Base-by-base conservation (phyloP, 2,329 filamentous ascomycete species). In the Fusarium azukiicola region DNA sequence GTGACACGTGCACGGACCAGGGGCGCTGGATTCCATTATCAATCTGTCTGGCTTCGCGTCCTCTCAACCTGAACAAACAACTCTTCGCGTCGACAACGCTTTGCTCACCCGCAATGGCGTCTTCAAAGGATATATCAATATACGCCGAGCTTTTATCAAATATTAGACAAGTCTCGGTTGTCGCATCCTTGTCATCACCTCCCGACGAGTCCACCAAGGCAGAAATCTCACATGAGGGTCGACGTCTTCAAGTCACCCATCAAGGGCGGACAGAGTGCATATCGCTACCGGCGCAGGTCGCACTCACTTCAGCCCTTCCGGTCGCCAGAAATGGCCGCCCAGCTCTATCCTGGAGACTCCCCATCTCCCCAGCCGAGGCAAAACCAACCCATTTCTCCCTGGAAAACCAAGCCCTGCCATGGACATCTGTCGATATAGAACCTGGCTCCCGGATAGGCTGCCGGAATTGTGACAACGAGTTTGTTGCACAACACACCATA, bases 131-230 rank as follows among this genome's bases (percentile, higher is more conserved):
- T n/a, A 79, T 87, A 27, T 81, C 85, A 4, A 88, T 95, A 32
- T 95, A 95, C 82, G 93, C 94, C 9, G 94, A 96, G 86, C 89
- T 95, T 3, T 90, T 95, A 5, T 88, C 91, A 40, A 94, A 95
- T 74, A 94, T 96, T 78, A 90, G 91, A 54, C 93, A 95, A 83
- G 89, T 95, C 50, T 94, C 93, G 8, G 86, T 95, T 32, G 91
- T 90, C 67, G 92, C 90, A 11, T 89, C 90, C 6, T 86, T 95
- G 3, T 86, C 88, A 5, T 88, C 89, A 17, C 85, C 88, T 8
- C 85, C 85, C 61, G 87, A 89, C 68, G 73, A 85, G 36, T 86
- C 86, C n/a, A 93, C 90, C 27, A 83, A 80, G 61, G 89, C 88
- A 38, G 85, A 85, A 19, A 78, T 94, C 52, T 86, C 89, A 17